phyloP scores from a whole-genome alignment of 805 yeast species.

The Sugiyamaella floridensis region DNA sequence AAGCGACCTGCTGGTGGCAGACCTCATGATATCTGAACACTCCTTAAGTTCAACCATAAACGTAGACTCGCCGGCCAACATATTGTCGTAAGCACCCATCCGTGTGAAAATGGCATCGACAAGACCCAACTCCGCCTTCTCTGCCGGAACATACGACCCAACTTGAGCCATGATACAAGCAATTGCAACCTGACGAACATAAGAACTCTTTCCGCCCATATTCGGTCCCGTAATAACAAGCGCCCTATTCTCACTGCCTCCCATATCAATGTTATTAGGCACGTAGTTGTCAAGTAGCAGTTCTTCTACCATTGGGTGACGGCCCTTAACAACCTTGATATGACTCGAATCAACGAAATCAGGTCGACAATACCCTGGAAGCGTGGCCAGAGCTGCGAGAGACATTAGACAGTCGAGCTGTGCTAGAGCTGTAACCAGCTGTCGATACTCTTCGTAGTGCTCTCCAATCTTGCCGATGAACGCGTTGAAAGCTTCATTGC shows the following conservation, averaged over 20 bases:
- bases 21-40: conserved; percentile 48
- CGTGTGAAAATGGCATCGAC: conserved; percentile 51
- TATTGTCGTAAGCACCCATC: conserved; percentile 59
- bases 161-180: conserved; percentile 67
- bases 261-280: conserved; percentile 56
- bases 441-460: conserved; percentile 35
- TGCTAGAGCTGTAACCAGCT: conserved; percentile 43
- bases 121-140: conserved; percentile 51
- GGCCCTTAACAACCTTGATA: conserved; percentile 47
- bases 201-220: conserved; percentile 83
- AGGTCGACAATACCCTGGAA: conserved; percentile 46
- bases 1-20: conserved; percentile 48
- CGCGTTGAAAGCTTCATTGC: conserved; percentile 41
- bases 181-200: conserved; percentile 67
- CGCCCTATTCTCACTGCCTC: conserved; percentile 41
- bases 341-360: conserved; percentile 34
- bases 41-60: conserved; percentile 74
- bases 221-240: conserved; percentile 77
- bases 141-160: conserved; percentile 72
- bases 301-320: conserved; percentile 63
- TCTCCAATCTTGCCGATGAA: conserved; percentile 37
- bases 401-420: conserved; percentile 62
- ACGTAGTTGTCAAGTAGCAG: conserved; percentile 44
- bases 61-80: conserved; percentile 70
- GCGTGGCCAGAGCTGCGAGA: conserved; percentile 51